These are phyloP conservation scores for Discostella stelligeroides DNA, from an alignment of 108 stramenopile species.

Conservation along the genomic window DNA sequence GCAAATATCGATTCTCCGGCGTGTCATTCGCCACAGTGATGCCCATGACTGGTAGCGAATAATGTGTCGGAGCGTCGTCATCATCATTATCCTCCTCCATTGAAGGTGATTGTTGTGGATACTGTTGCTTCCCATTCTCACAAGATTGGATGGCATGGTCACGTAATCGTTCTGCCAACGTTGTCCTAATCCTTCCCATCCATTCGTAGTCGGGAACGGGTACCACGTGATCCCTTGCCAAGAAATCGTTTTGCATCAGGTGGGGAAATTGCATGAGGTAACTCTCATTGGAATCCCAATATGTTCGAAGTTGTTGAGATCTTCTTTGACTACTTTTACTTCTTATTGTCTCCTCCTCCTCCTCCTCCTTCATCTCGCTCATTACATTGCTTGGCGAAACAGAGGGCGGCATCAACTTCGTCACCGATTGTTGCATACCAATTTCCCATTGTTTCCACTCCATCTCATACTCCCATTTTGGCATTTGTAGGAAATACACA, in stretches of 20 bases:
- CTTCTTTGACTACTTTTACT: too few relatives aligned
- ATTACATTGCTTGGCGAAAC: background rate
- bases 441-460: conserved; percentile 11
- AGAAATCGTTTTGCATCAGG: too few relatives aligned
- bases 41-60: conserved; percentile 35
- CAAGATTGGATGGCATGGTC: conserved; percentile 22
- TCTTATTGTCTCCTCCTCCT: too few relatives aligned
- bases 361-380: too few relatives aligned
- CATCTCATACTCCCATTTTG: background rate
- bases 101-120: background rate
- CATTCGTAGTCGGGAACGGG: conserved; percentile 46
- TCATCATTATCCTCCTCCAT: background rate
- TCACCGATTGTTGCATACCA: conserved; percentile 8
- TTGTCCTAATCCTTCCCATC: conserved; percentile 17
- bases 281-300: too few relatives aligned
- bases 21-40: conserved; percentile 43
- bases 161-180: conserved; percentile 18
- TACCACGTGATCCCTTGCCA: conserved; percentile 18
- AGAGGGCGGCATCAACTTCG: conserved; percentile 10
- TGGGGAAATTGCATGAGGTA: too few relatives aligned
- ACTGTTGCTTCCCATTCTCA: background rate
- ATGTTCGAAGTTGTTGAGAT: too few relatives aligned
- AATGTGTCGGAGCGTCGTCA: background rate
- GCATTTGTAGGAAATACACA: background rate
- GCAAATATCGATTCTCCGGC: conserved; percentile 36